Evolutionary conservation across 768 basidiomycete species (phyloP).

Genomic region (Trametes gibbosa): DNA sequence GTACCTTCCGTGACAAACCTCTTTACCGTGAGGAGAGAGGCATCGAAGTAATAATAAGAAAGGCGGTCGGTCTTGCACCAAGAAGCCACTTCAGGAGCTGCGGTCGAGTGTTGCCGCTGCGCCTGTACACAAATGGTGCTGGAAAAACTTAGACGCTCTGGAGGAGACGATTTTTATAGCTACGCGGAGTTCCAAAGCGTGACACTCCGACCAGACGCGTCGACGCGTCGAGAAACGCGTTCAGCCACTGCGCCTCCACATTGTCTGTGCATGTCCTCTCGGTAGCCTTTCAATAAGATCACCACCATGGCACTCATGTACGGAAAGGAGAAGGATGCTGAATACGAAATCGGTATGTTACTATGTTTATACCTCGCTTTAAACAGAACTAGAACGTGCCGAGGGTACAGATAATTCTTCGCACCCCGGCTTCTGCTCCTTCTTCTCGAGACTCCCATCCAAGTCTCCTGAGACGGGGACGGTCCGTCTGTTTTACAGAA

Average conservation of each 20-base stretch:
- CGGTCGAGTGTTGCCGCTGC: slow-evolving; percentile 30
- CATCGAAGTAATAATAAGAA: slow-evolving; percentile 29
- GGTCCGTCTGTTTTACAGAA: slow-evolving; percentile 83
- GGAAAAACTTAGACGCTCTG: neutral
- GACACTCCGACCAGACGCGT: slow-evolving; percentile 20
- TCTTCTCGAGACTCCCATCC: slow-evolving; percentile 57
- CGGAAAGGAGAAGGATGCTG: slow-evolving; percentile 58
- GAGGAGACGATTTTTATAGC: neutral
- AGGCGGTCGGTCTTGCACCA: slow-evolving; percentile 30
- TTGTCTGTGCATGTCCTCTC: neutral
- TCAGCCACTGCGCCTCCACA: slow-evolving; percentile 2
- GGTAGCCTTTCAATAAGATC: neutral
- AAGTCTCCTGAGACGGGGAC: slow-evolving; percentile 77
- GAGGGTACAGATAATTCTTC: slow-evolving; percentile 48
- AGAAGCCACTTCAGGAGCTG: slow-evolving; percentile 36
- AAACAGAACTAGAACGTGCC: neutral
- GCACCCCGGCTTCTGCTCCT: slow-evolving; percentile 79
- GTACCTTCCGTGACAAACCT: slow-evolving; percentile 32
- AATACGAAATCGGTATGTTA: slow-evolving; percentile 31
- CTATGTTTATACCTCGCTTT: neutral
- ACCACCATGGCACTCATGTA: slow-evolving; percentile 57
- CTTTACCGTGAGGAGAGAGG: slow-evolving; percentile 22
- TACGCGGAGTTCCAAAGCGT: slow-evolving; percentile 17
- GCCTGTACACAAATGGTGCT: slow-evolving; percentile 37
- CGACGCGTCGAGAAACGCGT: slow-evolving; percentile 20